phyloP scores from a whole-genome alignment of 2,329 filamentous ascomycete genomes.

The Colletotrichum truncatum region DNA sequence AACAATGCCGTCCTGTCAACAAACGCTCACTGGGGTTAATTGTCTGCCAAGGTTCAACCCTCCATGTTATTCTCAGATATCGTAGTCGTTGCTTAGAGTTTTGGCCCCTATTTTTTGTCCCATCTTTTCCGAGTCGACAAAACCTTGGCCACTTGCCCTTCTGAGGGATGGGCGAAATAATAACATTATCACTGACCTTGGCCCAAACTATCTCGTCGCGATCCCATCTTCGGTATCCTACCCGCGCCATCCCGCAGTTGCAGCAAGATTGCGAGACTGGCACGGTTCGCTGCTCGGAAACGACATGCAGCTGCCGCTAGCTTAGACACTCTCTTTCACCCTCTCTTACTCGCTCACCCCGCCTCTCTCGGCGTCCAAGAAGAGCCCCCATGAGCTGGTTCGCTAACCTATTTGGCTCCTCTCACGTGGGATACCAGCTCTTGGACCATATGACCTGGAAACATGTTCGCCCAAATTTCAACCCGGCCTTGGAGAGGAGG shows the following conservation, averaged over 20 bases:
- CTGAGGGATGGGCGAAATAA: too few species aligned
- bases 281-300: conserved; percentile 29
- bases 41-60: conserved; percentile 9
- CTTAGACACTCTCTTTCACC: conserved; percentile 15
- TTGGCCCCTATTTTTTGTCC: conserved; percentile 2
- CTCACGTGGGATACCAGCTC: conserved; percentile 29
- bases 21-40: background rate
- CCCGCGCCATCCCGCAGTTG: conserved; percentile 8
- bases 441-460: conserved; percentile 27
- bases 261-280: conserved; percentile 27
- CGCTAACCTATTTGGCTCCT: conserved; percentile 4
- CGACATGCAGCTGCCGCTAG: conserved; percentile 25
- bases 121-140: background rate
- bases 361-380: conserved; percentile 16
- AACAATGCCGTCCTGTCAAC: conserved; percentile 4
- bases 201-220: background rate
- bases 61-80: conserved; percentile 11
- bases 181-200: background rate
- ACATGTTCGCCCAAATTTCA: conserved; percentile 12
- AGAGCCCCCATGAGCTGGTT: background rate
- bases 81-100: background rate
- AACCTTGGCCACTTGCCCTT: background rate
- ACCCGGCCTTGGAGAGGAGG: conserved; percentile 20
- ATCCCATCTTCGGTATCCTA: conserved; percentile 26
- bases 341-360: conserved; percentile 4